Base-by-base conservation (phyloP, 1,284 basidiomycete species). In the Irpex lacteus region DNA sequence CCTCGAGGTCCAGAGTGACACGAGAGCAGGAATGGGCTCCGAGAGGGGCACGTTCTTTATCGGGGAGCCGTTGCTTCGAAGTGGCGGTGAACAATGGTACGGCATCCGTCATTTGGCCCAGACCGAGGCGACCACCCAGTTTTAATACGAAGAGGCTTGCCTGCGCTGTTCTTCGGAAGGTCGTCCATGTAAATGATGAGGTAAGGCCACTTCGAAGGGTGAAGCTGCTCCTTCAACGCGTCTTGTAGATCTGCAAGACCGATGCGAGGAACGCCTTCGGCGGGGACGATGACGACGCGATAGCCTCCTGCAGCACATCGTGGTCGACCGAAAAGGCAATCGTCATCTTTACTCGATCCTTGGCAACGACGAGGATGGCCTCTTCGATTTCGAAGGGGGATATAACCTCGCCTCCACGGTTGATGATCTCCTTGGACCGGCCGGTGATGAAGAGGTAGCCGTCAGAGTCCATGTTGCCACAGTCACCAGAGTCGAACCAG, bases 321-420 rank as follows among this genome's bases (percentile, higher is more conserved):
- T 82, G 80, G 47, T 79, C 77, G 32, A 81, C 69, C 2, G 78
- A 76, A 68, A 82, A 82, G 2, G 79, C 80, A 44, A 82, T 68
- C 2, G 73, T 72, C 55, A 74, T 73, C 77, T 80, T 77, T n/a
- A 82, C 78, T 59, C 72, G 73, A 57, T 73, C 72, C 66, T 75
- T 78, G 9, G n/a, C 80, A 8, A 77, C 77, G 7, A 74, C 77
- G 34, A 76, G 72, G 26, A 83, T 75, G 5, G 81, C 81, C 68
- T 83, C 81, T 70, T 83, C 81, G 32, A 83, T 73, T 74, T 90
- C 87, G 66, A 89, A 84, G 1, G 88, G 88, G 5, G 84, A 85
- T 64, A 89, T 85, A 66, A 89, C 88, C 72, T 90, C 88, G 2
- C 88, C 88, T 11, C 85, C 86, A 65, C 83, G 82, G 71, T 86